These are phyloP conservation scores for Penicillium macrosclerotiorum DNA, from an alignment of 495 filamentous ascomycete genomes.

Conservation along the genomic window DNA sequence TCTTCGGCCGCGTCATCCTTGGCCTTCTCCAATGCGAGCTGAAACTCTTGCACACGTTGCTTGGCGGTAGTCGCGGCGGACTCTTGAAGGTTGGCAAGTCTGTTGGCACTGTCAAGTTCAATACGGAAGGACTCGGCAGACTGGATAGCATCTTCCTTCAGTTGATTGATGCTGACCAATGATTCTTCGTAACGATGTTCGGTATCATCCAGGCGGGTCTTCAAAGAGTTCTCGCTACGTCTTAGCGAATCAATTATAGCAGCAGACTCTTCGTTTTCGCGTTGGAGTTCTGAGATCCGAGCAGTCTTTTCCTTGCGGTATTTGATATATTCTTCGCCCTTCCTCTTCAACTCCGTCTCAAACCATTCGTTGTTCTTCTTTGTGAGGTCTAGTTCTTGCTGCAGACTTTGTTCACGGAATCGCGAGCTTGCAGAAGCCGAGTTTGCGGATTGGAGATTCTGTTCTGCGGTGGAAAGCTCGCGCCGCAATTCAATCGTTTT, in stretches of 20 bases:
- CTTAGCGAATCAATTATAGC: conserved; percentile 72
- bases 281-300: conserved; percentile 81
- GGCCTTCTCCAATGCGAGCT: conserved; percentile 69
- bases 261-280: conserved; percentile 78
- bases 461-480: conserved; percentile 74
- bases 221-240: conserved; percentile 74
- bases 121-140: conserved; percentile 78
- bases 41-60: conserved; percentile 77
- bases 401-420: conserved; percentile 81
- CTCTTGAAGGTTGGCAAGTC: conserved; percentile 81
- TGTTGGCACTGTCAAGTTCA: conserved; percentile 73
- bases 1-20: conserved; percentile 81
- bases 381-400: conserved; percentile 83
- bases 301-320: conserved; percentile 93
- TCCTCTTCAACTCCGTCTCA: conserved; percentile 84
- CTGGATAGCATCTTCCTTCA: conserved; percentile 77
- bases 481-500: conserved; percentile 80
- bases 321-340: conserved; percentile 77
- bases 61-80: conserved; percentile 79
- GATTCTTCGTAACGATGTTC: conserved; percentile 84
- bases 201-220: conserved; percentile 76
- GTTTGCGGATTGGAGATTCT: conserved; percentile 75
- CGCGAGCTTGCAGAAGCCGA: conserved; percentile 72
- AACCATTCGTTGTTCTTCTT: conserved; percentile 91
- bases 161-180: conserved; percentile 72